phyloP scores from a whole-genome alignment of 2,329 filamentous ascomycete genomes.

The Penicillium occitanis region DNA sequence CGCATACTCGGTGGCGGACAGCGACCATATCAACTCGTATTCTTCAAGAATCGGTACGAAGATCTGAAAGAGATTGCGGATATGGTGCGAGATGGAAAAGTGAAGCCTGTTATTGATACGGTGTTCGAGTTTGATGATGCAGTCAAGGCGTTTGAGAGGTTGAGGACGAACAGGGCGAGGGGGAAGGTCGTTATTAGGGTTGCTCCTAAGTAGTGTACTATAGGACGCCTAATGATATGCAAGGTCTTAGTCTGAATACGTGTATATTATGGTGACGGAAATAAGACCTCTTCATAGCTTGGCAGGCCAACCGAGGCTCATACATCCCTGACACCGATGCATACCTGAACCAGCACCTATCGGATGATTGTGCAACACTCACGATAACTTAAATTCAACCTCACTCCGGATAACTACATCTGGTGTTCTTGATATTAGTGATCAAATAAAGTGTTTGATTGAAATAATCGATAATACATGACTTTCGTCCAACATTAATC shows the following conservation, averaged over 20 bases:
- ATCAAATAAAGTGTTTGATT: neutral
- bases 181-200: constrained; percentile 60
- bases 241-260: neutral
- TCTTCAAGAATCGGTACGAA: constrained; percentile 40
- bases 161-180: constrained; percentile 56
- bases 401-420: neutral
- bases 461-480: neutral
- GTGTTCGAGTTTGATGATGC: constrained; percentile 58
- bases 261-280: neutral
- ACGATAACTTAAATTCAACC: neutral
- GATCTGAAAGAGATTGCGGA: constrained; percentile 53
- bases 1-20: constrained; percentile 53
- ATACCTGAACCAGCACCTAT: neutral
- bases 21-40: constrained; percentile 37
- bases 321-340: neutral
- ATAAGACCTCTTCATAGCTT: neutral
- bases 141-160: constrained; percentile 57
- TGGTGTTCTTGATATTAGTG: neutral
- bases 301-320: neutral
- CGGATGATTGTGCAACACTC: neutral
- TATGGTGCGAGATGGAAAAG: constrained; percentile 60
- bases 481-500: neutral
- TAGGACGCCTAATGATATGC: too few species aligned
- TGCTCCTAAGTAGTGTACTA: neutral
- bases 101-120: constrained; percentile 58